Percentiles rank a stretch among this genome's conserved stretches.
phyloP scores from a whole-genome alignment of 305 asterid genomes.

The Solanum aculeatissimum region DNA sequence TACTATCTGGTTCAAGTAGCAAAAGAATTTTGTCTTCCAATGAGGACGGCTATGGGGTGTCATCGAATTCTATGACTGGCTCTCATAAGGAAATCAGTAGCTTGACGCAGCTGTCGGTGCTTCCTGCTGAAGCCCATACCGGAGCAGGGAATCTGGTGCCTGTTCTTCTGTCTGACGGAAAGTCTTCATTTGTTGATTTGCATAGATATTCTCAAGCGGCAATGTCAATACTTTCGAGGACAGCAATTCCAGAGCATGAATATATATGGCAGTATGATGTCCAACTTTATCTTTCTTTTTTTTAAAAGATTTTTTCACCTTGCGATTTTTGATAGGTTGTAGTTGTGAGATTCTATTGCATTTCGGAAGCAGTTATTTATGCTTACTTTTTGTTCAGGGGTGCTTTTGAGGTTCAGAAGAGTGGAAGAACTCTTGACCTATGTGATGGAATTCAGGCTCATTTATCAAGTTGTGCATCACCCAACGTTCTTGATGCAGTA shows the following conservation, averaged over 20 bases:
- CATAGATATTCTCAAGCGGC: constrained; percentile 24
- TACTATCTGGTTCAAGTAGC: constrained; percentile 20
- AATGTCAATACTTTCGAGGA: constrained; percentile 29
- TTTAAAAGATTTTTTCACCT: neutral
- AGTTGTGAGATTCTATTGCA: neutral
- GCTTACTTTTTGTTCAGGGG: constrained; percentile 44
- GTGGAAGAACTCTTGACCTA: constrained; percentile 32
- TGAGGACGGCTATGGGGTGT: constrained; percentile 24
- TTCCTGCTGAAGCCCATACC: constrained; percentile 27
- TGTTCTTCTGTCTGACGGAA: constrained; percentile 16
- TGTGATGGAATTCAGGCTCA: constrained; percentile 91
- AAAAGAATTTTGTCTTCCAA: constrained; percentile 26
- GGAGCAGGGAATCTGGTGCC: constrained; percentile 28
- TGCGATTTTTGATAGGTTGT: neutral
- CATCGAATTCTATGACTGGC: constrained; percentile 19
- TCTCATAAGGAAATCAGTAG: constrained; percentile 26
- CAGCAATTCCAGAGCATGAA: constrained; percentile 67
- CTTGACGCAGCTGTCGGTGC: constrained; percentile 23
- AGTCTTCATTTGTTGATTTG: constrained; percentile 19
- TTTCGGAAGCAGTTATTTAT: neutral
- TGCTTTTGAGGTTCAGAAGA: constrained; percentile 54
- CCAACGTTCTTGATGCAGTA: constrained; percentile 51
- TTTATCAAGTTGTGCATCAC: constrained; percentile 68
- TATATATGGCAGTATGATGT: constrained; percentile 77
- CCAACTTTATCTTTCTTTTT: constrained; percentile 9